Evolutionary conservation across 495 filamentous ascomycete species (phyloP), one percentile per base, ranked within the genome.

Genomic region (Aspergillus steynii): DNA sequence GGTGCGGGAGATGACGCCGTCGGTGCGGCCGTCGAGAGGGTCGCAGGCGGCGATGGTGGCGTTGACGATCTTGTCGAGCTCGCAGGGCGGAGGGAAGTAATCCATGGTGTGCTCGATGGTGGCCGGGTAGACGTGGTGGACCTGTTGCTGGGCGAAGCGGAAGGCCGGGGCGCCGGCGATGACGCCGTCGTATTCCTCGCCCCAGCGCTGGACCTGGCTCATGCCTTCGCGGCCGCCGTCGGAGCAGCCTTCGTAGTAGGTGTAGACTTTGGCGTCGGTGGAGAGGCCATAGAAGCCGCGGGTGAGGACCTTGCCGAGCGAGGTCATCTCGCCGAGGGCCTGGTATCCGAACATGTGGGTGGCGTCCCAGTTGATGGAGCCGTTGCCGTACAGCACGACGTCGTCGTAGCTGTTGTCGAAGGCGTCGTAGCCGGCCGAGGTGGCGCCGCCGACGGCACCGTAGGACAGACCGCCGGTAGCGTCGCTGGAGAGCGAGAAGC

Each of bases 201-300:
- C 79, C 59, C 72, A 85, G 25, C 81, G 80, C 65, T 85, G 82
- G 26, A 82, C 69, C 61, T 84, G 81, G 63, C 76, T 81, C 77
- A 71, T 71, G 27, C 74, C 74, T 58, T 76, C 71, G 49, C 74
- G 72, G 4, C 74, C 74, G 50, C 74, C 74, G 20, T 76, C 74
- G 31, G 72, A 74, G 62, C 74, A 76, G 20, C 74, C 74, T 59
- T 76, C 68, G 53, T 73, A 76, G 63, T 76, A 76, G 31, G 74
- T 73, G 55, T 74, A 76, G 51, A 76, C 27, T 63, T 74, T 76
- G 20, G 61, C 59, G 45, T 57, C 55, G 34, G 46, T 49, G 8
- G 60, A 52, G 65, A 74, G 45, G 53, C 71, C 67, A 50, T 75
- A 77, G 70, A 77, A 75, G 12, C 61, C 68, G 53, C 63, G 62